Base-by-base conservation (phyloP, 2,329 filamentous ascomycete species). In the Diplocarpon mali region DNA sequence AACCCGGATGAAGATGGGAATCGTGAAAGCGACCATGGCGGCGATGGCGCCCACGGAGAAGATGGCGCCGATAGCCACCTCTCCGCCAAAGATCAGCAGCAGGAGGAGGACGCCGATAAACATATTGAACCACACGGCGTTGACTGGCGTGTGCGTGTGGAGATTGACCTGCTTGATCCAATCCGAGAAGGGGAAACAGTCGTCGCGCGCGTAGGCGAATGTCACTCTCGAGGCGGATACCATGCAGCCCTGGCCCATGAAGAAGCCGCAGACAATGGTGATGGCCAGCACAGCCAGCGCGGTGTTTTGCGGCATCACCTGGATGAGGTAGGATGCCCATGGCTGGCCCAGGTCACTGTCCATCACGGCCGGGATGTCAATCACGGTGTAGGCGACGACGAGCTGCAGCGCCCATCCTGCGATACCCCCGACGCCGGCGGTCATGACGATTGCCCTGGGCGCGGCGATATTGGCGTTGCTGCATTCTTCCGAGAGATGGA, bases 401-500 rank as follows among this genome's bases (percentile, higher is more conserved):
- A 85, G 67, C 59, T 85, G 82, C n/a, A 87, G 64, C 53, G 83
- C 76, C 76, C 81, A 87, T 37, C 83, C 83, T 49, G 83, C 69
- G 2, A 80, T 49, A 1, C 81, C 81, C 5, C 83, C 83, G 2
- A 80, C 67, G 1, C 66, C 73, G 1, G 78, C 78, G 0, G 83
- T 86, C 57, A 85, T 67, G 31, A 85, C 75, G 42, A 86, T 87
- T 7, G 82, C 82, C 11, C 82, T 74, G 0, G 82, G 82, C 9
- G 79, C 75, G 27, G 83, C 81, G 37, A 85, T 64, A 53, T 75
- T 78, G 24, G 83, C 82, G 53, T 86, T 86, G 48, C 76, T 79
- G 62, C 82, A 86, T 62, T 87, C 82, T 58, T 87, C 82, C 3
- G 77, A 73, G n/a, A 86, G 63, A 63, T 86, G 82, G 60, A 85